Base-by-base conservation (phyloP, 2,329 filamentous ascomycete genomes). In the Myotisia sp. region DNA sequence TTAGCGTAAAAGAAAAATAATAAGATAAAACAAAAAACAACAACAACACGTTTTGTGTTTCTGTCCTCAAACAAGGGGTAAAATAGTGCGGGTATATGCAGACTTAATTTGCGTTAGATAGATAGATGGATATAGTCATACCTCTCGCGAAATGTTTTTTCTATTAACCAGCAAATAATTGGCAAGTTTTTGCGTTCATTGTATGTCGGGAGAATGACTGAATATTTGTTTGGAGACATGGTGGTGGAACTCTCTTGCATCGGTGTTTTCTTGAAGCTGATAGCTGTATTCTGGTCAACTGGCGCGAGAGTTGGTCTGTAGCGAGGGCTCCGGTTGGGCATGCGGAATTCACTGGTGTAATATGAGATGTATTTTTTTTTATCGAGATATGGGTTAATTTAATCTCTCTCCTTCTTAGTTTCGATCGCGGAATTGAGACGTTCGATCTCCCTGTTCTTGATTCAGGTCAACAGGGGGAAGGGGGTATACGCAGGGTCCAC, bases 181-280 rank as follows among this genome's bases (percentile, higher is more conserved):
- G 90, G 90, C 47, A 98, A 75, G 65, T 98, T 98, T 60, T 76
- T 77, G 55, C 90, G 83, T 72, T 98, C 90, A 60, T 98, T 95
- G 74, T 93, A 98, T 42, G 90, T 98, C 38, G 90, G 90, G 45
- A 98, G 75, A 55, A 98, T 87, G 55, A 98, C 79, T 47, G 87
- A 93, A 71, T 94, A 98, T 64, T 87, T 92, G 70, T 68, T 30
- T 24, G 32, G 14, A 12, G 38, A 36, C 6, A 41, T 27, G 41
- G 43, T 44, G 13, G 26, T 41, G 32, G 22, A 26, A 26, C 7
- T 13, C 16, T 22, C 31, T 9, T 21, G 20, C 22, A 21, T 33
- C 33, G 35, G 28, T 23, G 35, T 17, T 23, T 37, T 20, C 28
- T 31, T 29, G 29, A 44, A 37, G 34, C 42, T 34, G 23, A 37